A percentile compares a stretch with the other conserved stretches of the same genome.
These are phyloP conservation scores for Rhizophora apiculata DNA, from an alignment of 345 rosid genomes.

Conservation along the genomic window DNA sequence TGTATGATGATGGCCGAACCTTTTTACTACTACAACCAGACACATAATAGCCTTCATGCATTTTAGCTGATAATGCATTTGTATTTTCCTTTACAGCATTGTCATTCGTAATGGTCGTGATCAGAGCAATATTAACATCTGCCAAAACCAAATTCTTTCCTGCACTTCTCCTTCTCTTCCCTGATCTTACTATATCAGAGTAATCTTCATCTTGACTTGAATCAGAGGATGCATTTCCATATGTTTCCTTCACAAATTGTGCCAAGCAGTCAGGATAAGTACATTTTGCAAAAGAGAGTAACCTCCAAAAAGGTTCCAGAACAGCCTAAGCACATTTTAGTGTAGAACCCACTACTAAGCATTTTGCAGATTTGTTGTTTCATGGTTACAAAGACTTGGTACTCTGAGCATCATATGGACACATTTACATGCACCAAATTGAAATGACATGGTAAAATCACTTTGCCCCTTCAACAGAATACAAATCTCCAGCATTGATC, in stretches of 20 bases:
- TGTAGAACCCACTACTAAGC: too few relatives aligned
- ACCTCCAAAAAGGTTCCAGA: too few relatives aligned
- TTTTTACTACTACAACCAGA: slow-evolving; percentile 30
- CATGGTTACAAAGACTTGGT: too few relatives aligned
- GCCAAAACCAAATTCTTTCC: slow-evolving; percentile 25
- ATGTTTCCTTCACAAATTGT: slow-evolving; percentile 61
- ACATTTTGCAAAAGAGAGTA: slow-evolving; percentile 7
- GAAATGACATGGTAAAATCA: too few relatives aligned
- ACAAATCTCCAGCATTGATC: background rate
- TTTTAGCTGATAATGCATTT: slow-evolving; percentile 17
- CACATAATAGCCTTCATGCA: slow-evolving; percentile 17
- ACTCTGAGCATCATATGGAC: background rate
- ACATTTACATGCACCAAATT: background rate
- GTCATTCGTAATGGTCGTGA: slow-evolving; percentile 25
- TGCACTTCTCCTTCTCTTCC: slow-evolving; percentile 32
- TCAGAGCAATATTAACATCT: slow-evolving; percentile 31
- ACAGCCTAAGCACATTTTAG: too few relatives aligned
- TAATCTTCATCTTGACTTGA: slow-evolving; percentile 65
- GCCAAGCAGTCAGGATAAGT: slow-evolving; percentile 18
- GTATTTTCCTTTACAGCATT: slow-evolving; percentile 17
- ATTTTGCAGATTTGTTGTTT: too few relatives aligned
- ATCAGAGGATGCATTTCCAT: slow-evolving; percentile 40
- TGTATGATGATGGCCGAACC: slow-evolving; percentile 31
- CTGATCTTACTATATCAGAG: slow-evolving; percentile 34
- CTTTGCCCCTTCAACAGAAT: background rate